Base-by-base conservation (phyloP, 2,329 filamentous ascomycete species). In the Stemphylium lycopersici region DNA sequence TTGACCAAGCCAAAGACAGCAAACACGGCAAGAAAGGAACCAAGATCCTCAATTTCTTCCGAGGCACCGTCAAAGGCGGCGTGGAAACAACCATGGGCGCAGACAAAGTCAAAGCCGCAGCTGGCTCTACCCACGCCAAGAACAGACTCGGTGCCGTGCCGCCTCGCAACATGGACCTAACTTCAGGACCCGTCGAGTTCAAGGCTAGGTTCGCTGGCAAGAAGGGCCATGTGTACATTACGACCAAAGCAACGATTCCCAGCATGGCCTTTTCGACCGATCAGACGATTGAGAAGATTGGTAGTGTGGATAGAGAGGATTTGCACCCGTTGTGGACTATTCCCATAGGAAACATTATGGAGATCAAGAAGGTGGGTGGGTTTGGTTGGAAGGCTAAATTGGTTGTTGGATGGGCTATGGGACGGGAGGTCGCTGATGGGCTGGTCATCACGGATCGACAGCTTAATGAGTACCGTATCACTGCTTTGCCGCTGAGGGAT, bases 371-470 rank as follows among this genome's bases (percentile, higher is more conserved):
- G 76, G 79, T 93, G 1, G 90, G 91, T 4, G 91, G 91, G 0
- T 80, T 93, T 32, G 90, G 90, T 0, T 96, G 90, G 90, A 96
- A 95, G 76, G 86, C 87, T 1, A 93, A 91, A 78, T 77, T 95
- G 44, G 82, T 95, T 1, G 89, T 95, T 0, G 90, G 90, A 0
- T 91, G 91, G 90, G 87, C 89, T 0, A 82, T 91, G 66, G 84
- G 86, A 0, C 81, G 86, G 42, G 87, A 93, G 71, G 85, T 95
- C 26, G 85, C 88, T 0, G 91, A 95, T 76, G 90, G 90, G 0
- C 63, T 96, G 61, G 81, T 90, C 60, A 84, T 93, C 59, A 78
- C 78, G 22, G 85, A 86, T n/a, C 79, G 79, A 48, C 75, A 75
- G 12, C 84, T 87, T 0, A 76, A 83, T 13, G 78, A 83, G 20